Base-by-base conservation (phyloP, 1,284 basidiomycete genomes). In the Neolentinus lepideus region DNA sequence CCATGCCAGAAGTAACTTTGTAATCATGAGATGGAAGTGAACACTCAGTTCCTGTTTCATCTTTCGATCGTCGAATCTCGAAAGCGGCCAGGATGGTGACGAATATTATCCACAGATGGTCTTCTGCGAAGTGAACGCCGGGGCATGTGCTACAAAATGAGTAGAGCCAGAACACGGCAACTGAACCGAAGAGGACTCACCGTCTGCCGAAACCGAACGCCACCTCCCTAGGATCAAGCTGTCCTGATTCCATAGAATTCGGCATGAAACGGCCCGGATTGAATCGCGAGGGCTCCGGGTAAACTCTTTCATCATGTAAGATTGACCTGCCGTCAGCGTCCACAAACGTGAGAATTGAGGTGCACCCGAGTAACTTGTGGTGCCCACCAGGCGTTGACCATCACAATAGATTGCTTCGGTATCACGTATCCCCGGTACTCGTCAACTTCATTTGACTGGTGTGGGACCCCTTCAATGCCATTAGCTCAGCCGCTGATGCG, bases 81-180 rank as follows among this genome's bases (percentile, higher is more conserved):
- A 74, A 77, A 11, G 72, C 71, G 6, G 74, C 63, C 35, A 81
- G 60, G 35, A 77, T 68, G 1, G 74, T 75, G 36, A 75, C 76
- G 26, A 79, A 66, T 14, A 72, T 64, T 50, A 80, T 74, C 74
- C 75, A 81, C 21, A 81, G 58, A 14, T 73, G 70, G 59, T 79
- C 76, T 56, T 74, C 54, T 80, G 66, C 66, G 71, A 50, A 50
- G 11, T 29, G 71, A 53, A 69, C 63, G 6, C 79, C 80, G 1
- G 79, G 77, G 59, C 79, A 81, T 51, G 72, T 58, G 29, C 75
- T 78, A 50, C 19, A 53, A 51, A n/a, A 25, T 47, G 22, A 6
- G n/a, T 16, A 3, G 24, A 50, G 47, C 25, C 47, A 50, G 47
- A 10, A 24, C 11, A 50, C n/a, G 12, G 47, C 8, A n/a, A 10